Conservation (phyloP, 106 monocot genomes). For the Vanilla planifolia region DNA sequence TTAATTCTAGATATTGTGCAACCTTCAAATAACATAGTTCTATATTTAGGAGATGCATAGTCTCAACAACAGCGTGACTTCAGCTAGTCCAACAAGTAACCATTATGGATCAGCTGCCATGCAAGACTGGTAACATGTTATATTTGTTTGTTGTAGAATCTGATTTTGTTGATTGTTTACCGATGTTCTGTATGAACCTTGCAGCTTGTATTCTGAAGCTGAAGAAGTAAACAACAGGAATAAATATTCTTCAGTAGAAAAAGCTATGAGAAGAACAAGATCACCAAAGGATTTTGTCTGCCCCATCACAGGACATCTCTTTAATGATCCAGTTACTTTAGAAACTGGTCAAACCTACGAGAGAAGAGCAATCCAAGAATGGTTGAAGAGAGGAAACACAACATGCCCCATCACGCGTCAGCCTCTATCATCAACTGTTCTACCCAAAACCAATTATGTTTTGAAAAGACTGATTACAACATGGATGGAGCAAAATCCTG, state of each 20-base stretch:
- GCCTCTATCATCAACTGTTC: slow-evolving; percentile 29
- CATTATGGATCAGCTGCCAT: slow-evolving; percentile 15
- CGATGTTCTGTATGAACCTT: not conserved
- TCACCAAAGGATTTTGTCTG: slow-evolving; percentile 60
- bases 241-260: slow-evolving; percentile 22
- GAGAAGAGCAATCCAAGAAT: slow-evolving; percentile 53
- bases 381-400: slow-evolving; percentile 49
- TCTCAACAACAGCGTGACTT: slow-evolving; percentile 10
- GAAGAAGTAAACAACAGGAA: slow-evolving; percentile 23
- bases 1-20: slow-evolving; percentile 2
- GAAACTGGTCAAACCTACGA: slow-evolving; percentile 60
- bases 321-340: slow-evolving; percentile 46
- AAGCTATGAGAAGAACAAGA: slow-evolving; percentile 13
- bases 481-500: slow-evolving; percentile 43
- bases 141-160: not conserved
- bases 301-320: slow-evolving; percentile 50
- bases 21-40: not conserved
- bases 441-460: slow-evolving; percentile 51
- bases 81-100: not conserved
- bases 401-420: slow-evolving; percentile 52
- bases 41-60: slow-evolving; percentile 5
- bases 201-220: slow-evolving; percentile 29
- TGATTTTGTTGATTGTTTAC: not conserved
- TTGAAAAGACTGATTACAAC: slow-evolving; percentile 40
- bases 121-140: slow-evolving; percentile 13